These are phyloP conservation scores for Phaseolus lunatus DNA, from an alignment of 306 rosid genomes.

Conservation along the genomic window DNA sequence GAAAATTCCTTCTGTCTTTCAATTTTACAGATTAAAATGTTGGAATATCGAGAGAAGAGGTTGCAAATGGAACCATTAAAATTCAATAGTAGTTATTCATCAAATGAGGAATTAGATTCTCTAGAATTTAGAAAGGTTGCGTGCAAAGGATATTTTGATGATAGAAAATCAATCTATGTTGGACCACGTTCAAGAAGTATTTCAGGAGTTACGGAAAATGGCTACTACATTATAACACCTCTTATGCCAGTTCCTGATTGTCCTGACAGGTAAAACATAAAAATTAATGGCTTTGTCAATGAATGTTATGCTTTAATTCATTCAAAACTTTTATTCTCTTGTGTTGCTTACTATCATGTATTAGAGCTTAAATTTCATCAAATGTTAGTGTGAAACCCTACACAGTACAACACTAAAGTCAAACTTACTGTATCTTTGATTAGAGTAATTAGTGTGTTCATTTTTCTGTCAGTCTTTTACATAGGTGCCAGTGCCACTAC, in stretches of 20 bases:
- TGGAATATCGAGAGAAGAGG: conserved; percentile 78
- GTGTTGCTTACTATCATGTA: background rate
- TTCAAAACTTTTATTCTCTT: background rate
- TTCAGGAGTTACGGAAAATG: conserved; percentile 95
- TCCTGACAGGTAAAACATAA: conserved; percentile 64
- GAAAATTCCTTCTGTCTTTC: conserved; percentile 5
- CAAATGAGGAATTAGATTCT: conserved; percentile 60
- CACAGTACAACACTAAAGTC: background rate
- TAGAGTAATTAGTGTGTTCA: background rate
- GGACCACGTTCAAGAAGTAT: conserved; percentile 99
- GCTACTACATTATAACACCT: conserved; percentile 89
- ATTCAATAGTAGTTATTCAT: conserved; percentile 51
- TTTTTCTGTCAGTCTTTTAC: conserved; percentile 10
- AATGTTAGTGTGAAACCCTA: background rate
- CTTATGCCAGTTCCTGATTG: conserved; percentile 66
- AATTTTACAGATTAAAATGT: conserved; percentile 65
- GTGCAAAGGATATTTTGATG: conserved; percentile 80
- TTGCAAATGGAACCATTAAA: conserved; percentile 79
- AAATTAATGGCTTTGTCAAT: conserved; percentile 32
- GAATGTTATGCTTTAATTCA: conserved; percentile 4
- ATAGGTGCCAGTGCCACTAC: background rate
- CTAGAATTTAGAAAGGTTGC: conserved; percentile 83
- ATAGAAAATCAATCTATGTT: conserved; percentile 74
- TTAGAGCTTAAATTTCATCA: conserved; percentile 2
- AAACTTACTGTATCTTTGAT: background rate